Percentiles rank a stretch among this genome's conserved stretches.
phyloP scores from a whole-genome alignment of 148 eudicot genomes.

The Rhododendron molle region DNA sequence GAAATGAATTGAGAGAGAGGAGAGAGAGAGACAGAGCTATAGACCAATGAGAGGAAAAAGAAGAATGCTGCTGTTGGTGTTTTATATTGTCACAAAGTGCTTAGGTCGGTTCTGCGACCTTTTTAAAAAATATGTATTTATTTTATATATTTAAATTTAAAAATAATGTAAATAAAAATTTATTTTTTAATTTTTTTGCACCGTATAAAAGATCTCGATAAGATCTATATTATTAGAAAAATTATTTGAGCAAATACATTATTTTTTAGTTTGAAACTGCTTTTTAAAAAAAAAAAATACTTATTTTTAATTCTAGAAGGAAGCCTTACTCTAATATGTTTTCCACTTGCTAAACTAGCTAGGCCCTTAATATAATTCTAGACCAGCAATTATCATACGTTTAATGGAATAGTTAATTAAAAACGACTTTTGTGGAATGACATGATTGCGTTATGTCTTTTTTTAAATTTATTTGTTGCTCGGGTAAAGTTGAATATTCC shows the following conservation, averaged over 20 bases:
- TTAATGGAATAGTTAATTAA: neutral
- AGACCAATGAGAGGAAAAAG: conserved; percentile 12
- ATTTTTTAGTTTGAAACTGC: too few relatives aligned
- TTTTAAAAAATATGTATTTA: too few relatives aligned
- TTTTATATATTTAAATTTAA: too few relatives aligned
- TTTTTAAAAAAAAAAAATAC: too few relatives aligned
- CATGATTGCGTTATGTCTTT: neutral
- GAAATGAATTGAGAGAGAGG: too few relatives aligned
- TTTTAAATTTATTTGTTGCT: neutral
- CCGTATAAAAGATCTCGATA: too few relatives aligned
- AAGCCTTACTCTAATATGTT: neutral
- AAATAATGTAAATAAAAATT: too few relatives aligned
- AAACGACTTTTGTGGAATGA: neutral
- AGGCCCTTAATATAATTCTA: neutral
- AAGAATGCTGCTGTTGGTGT: neutral
- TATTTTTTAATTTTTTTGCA: too few relatives aligned
- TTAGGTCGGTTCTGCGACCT: too few relatives aligned
- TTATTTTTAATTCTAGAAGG: too few relatives aligned
- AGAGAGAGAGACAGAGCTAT: neutral
- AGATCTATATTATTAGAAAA: too few relatives aligned
- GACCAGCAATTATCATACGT: neutral
- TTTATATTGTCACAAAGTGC: conserved; percentile 3
- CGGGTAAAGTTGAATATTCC: neutral
- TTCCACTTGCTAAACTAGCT: conserved; percentile 2
- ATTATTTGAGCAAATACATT: too few relatives aligned